Percentiles rank a stretch among this genome's conserved stretches.
phyloP scores from a whole-genome alignment of 257 asterid genomes.

The Solanum virginianum region DNA sequence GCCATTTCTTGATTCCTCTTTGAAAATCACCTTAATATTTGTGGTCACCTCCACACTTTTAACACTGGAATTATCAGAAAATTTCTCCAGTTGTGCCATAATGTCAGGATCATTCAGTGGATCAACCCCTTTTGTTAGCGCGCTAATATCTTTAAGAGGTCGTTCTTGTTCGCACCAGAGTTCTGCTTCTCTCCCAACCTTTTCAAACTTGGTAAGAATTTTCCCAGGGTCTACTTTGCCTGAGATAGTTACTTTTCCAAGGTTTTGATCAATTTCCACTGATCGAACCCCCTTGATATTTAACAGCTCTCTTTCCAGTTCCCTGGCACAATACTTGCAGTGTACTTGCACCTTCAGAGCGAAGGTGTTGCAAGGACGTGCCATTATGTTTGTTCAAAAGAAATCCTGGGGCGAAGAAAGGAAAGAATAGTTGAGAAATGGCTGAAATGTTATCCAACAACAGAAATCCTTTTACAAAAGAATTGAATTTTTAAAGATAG shows the following conservation, averaged over 20 bases:
- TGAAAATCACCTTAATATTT: neutral
- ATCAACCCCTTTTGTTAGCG: neutral
- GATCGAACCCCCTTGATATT: neutral
- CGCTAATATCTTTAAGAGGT: neutral
- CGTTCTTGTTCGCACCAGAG: constrained; percentile 1
- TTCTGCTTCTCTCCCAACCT: constrained; percentile 9
- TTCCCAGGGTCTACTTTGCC: constrained; percentile 10
- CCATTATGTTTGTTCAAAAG: neutral
- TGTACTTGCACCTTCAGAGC: constrained; percentile 8
- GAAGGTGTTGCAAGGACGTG: neutral
- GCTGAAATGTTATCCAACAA: neutral
- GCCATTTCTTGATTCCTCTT: neutral
- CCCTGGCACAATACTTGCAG: constrained; percentile 2
- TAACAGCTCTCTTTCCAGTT: neutral
- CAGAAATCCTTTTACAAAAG: neutral
- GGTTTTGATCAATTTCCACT: neutral
- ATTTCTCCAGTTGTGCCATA: neutral
- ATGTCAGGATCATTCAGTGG: neutral
- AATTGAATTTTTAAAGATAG: neutral
- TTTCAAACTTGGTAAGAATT: neutral
- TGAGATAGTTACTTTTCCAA: neutral
- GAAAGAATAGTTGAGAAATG: neutral
- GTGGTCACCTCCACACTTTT: neutral
- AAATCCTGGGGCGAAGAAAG: neutral
- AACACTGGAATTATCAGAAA: neutral